Conservation (phyloP, 371 early-diverging fungal species). For the Rhizopus delemar region DNA sequence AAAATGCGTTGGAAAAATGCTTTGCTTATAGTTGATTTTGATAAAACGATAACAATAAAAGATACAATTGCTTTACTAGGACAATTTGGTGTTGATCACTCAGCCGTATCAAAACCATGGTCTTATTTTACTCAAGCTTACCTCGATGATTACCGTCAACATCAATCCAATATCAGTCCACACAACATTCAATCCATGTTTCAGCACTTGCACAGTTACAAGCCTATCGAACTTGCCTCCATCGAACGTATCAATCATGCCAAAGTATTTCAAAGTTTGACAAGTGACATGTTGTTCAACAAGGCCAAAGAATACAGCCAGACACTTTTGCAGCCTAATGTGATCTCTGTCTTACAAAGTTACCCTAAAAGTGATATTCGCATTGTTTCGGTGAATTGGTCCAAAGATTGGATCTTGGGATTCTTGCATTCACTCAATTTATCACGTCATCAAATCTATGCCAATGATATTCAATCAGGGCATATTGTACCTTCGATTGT, state of each 20-base stretch:
- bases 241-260: slow-evolving; percentile 29
- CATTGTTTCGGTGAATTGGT: slow-evolving; percentile 48
- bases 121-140: slow-evolving; percentile 39
- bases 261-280: slow-evolving; percentile 34
- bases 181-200: slow-evolving; percentile 1
- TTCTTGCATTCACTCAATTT: slow-evolving; percentile 20
- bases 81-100: slow-evolving; percentile 24
- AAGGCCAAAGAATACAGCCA: slow-evolving; percentile 10
- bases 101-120: slow-evolving; percentile 26
- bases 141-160: slow-evolving; percentile 33
- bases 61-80: slow-evolving; percentile 44
- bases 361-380: slow-evolving; percentile 13
- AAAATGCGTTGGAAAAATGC: slow-evolving; percentile 1
- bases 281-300: slow-evolving; percentile 16
- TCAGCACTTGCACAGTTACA: slow-evolving; percentile 24
- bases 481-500: slow-evolving; percentile 29
- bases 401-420: slow-evolving; percentile 52
- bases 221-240: slow-evolving; percentile 33
- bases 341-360: slow-evolving; percentile 15
- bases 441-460: slow-evolving; percentile 24
- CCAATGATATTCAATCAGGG: slow-evolving; percentile 44
- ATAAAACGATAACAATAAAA: slow-evolving; percentile 40
- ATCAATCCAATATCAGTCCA: not conserved
- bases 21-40: slow-evolving; percentile 41
- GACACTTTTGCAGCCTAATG: slow-evolving; percentile 20